These are phyloP conservation scores for Basipetospora chlamydospora DNA, from an alignment of 2,329 filamentous ascomycete genomes.

Conservation along the genomic window DNA sequence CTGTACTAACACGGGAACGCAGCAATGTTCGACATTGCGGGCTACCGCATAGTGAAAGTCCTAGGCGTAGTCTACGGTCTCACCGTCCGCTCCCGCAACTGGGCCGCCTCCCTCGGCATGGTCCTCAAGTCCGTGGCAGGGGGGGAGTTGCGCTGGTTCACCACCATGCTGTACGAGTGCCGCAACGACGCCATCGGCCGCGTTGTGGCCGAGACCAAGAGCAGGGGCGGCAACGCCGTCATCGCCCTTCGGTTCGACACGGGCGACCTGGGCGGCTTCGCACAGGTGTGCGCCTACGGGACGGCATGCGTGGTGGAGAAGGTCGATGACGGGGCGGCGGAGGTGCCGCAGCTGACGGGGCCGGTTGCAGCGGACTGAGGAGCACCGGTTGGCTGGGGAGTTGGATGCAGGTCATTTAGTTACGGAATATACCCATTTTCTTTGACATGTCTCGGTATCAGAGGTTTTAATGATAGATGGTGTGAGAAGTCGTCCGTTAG, in stretches of 20 bases:
- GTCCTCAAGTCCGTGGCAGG: conserved; percentile 41
- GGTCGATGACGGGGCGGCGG: conserved; percentile 22
- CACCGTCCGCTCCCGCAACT: conserved; percentile 43
- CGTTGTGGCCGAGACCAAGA: conserved; percentile 40
- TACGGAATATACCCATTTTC: too few species aligned
- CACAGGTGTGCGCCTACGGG: conserved; percentile 45
- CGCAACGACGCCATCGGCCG: conserved; percentile 43
- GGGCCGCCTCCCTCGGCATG: conserved; percentile 40
- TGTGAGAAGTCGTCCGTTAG: too few species aligned
- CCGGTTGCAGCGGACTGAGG: too few species aligned
- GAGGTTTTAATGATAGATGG: too few species aligned
- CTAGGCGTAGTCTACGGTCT: conserved; percentile 45
- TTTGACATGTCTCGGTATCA: background rate
- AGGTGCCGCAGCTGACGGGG: conserved; percentile 4
- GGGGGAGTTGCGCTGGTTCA: conserved; percentile 45
- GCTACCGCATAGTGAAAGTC: conserved; percentile 41
- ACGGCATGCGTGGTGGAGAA: conserved; percentile 44
- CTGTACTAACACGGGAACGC: conserved; percentile 1
- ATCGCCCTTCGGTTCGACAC: conserved; percentile 45
- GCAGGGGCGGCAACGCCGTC: conserved; percentile 43
- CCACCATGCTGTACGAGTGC: conserved; percentile 36
- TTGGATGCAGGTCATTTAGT: too few species aligned
- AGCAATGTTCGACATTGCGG: conserved; percentile 48
- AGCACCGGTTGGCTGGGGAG: background rate
- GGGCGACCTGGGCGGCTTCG: conserved; percentile 36